These are phyloP conservation scores for Aspergillus piperis DNA, from an alignment of 2,329 filamentous ascomycete species.

Conservation along the genomic window DNA sequence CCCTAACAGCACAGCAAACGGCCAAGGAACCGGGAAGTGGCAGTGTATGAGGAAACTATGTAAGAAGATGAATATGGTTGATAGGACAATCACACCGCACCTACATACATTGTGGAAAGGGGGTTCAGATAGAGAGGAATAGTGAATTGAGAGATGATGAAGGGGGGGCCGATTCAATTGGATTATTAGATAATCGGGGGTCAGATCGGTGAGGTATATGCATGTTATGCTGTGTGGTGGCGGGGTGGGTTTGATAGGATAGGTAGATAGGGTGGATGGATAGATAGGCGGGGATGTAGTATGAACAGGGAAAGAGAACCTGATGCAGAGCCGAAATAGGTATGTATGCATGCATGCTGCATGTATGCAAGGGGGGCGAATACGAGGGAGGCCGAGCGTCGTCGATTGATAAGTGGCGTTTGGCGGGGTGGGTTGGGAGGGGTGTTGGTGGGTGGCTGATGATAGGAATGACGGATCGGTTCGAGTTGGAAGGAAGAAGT, in stretches of 20 bases:
- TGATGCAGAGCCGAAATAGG: not conserved
- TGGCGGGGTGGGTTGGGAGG: not conserved
- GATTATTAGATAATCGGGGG: not conserved
- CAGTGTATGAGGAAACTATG: not conserved
- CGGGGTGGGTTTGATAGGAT: not conserved
- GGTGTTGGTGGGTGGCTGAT: not conserved
- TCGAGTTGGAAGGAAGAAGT: not conserved
- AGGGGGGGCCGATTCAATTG: not conserved
- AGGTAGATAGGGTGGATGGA: not conserved
- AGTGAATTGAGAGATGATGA: not conserved
- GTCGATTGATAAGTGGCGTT: not conserved
- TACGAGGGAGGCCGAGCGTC: not conserved
- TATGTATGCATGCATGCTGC: not conserved
- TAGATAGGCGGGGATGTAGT: not conserved
- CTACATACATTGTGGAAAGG: not conserved
- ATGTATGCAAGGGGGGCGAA: not conserved
- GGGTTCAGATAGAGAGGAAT: not conserved
- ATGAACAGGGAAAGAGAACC: not conserved
- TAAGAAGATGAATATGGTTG: not conserved
- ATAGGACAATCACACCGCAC: not conserved
- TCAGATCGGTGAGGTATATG: not conserved
- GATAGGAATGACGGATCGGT: not conserved
- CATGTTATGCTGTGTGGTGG: not conserved
- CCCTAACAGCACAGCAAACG: not conserved
- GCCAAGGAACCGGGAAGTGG: not conserved